A percentile compares a stretch with the other conserved stretches of the same genome.
phyloP scores from a whole-genome alignment of 1,284 basidiomycete species.

The Trametes pubescens region DNA sequence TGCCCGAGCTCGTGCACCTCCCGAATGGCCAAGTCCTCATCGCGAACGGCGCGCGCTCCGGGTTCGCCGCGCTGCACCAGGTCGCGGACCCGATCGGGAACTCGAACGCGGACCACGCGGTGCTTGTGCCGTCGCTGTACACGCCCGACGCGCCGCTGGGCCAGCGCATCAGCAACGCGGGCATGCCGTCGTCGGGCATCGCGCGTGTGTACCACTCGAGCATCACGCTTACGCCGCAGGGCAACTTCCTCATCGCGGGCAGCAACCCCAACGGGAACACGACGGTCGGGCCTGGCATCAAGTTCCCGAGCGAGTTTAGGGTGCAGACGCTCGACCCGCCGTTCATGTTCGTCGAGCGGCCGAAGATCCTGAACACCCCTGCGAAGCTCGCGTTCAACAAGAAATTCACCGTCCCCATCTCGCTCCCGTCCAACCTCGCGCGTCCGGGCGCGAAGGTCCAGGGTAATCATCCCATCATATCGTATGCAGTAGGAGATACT shows the following conservation, averaged over 20 bases:
- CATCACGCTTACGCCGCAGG: conserved; percentile 81
- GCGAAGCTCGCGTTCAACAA: conserved; percentile 50
- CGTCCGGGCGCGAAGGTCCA: conserved; percentile 42
- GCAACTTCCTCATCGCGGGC: conserved; percentile 68
- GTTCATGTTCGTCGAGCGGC: conserved; percentile 50
- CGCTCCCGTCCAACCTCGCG: conserved; percentile 42
- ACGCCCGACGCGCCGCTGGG: conserved; percentile 65
- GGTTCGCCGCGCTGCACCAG: conserved; percentile 65
- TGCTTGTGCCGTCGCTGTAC: conserved; percentile 66
- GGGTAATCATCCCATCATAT: conserved; percentile 37
- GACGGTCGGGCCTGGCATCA: conserved; percentile 53
- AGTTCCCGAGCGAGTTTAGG: conserved; percentile 83
- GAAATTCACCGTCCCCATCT: conserved; percentile 47
- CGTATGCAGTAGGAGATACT: background rate
- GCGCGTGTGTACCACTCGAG: conserved; percentile 85
- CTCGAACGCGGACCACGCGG: conserved; percentile 64
- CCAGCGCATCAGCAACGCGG: conserved; percentile 68
- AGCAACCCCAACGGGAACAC: conserved; percentile 89
- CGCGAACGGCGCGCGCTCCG: conserved; percentile 72
- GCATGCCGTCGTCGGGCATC: conserved; percentile 62
- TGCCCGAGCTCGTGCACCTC: conserved; percentile 81
- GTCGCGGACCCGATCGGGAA: conserved; percentile 54
- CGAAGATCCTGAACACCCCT: conserved; percentile 47
- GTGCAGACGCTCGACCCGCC: conserved; percentile 83
- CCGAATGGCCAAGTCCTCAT: conserved; percentile 75